A percentile compares a stretch with the other conserved stretches of the same genome.
These are phyloP conservation scores for Penicillium cataractarum DNA, from an alignment of 495 filamentous ascomycete genomes.

Conservation along the genomic window DNA sequence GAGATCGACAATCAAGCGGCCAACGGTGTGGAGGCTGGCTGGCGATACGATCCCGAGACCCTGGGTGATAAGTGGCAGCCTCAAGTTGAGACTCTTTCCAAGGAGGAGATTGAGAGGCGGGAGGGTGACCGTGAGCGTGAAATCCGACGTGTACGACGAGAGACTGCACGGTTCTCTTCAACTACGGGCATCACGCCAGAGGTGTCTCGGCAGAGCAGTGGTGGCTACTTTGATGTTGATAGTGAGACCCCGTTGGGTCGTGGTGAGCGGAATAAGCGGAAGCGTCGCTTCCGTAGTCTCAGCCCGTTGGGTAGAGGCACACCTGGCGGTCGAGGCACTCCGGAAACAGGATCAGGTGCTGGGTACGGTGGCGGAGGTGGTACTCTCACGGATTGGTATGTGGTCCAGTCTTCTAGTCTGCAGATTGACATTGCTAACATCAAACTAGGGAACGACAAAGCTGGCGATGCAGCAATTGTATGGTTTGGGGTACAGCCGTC, in stretches of 20 bases:
- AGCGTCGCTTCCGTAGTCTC: slow-evolving; percentile 86
- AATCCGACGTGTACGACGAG: slow-evolving; percentile 80
- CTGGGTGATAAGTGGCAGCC: slow-evolving; percentile 93
- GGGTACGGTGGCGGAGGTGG: slow-evolving; percentile 70
- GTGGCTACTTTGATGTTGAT: slow-evolving; percentile 64
- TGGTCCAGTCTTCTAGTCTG: slow-evolving; percentile 2
- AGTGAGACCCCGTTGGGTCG: slow-evolving; percentile 74
- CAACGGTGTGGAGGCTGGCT: slow-evolving; percentile 77
- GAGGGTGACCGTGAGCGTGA: slow-evolving; percentile 94
- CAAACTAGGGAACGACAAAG: slow-evolving; percentile 67
- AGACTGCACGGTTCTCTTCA: slow-evolving; percentile 90
- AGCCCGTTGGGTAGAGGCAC: slow-evolving; percentile 74
- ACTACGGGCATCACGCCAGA: slow-evolving; percentile 75
- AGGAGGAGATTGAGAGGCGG: slow-evolving; percentile 97
- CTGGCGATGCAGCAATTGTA: slow-evolving; percentile 93
- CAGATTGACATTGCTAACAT: background rate
- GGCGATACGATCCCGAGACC: slow-evolving; percentile 91
- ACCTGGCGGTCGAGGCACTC: slow-evolving; percentile 72
- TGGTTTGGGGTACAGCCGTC: slow-evolving; percentile 82
- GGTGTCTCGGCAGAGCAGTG: slow-evolving; percentile 57
- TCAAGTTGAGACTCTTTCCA: slow-evolving; percentile 83
- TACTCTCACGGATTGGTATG: slow-evolving; percentile 69
- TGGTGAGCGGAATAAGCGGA: slow-evolving; percentile 90
- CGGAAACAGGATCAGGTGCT: slow-evolving; percentile 67
- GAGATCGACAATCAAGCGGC: slow-evolving; percentile 91